Evolutionary conservation across 768 basidiomycete genomes (phyloP).

Genomic region (Lactarius tabidus): DNA sequence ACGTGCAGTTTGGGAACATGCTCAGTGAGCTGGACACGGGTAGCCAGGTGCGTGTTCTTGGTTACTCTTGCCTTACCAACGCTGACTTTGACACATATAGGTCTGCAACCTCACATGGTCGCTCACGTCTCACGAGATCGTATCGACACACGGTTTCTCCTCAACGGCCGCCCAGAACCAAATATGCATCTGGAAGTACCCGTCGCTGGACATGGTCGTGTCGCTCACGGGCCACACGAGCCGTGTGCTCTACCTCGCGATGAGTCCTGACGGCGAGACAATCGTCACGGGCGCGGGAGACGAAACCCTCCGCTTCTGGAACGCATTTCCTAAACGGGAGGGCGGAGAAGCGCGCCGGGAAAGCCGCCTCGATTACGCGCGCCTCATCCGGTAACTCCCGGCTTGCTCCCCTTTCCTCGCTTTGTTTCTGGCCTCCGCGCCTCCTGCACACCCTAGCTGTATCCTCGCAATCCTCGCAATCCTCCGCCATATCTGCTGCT

Average conservation of each 20-base stretch:
- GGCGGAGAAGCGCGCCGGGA: slow-evolving; percentile 36
- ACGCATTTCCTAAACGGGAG: slow-evolving; percentile 84
- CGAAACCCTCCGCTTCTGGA: slow-evolving; percentile 97
- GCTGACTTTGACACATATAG: slow-evolving; percentile 43
- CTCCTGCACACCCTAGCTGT: slow-evolving; percentile 14
- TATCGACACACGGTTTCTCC: slow-evolving; percentile 97
- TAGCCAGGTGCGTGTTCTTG: slow-evolving; percentile 64
- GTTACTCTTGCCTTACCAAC: neutral
- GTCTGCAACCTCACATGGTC: slow-evolving; percentile 99
- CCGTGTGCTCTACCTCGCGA: slow-evolving; percentile 94
- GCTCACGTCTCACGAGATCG: slow-evolving; percentile 90
- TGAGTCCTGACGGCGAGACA: slow-evolving; percentile 96
- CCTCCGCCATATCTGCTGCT: neutral
- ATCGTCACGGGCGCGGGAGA: slow-evolving; percentile 98
- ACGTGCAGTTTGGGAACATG: slow-evolving; percentile 80
- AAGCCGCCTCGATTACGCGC: slow-evolving; percentile 45
- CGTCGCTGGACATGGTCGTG: slow-evolving; percentile 89
- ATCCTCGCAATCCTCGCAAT: slow-evolving; percentile 8
- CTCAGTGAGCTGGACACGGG: slow-evolving; percentile 90
- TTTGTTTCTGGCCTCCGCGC: slow-evolving; percentile 2
- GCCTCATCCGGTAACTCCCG: slow-evolving; percentile 34
- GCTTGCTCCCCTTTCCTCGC: neutral
- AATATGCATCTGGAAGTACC: slow-evolving; percentile 94
- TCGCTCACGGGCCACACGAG: slow-evolving; percentile 92
- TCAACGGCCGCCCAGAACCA: slow-evolving; percentile 93